Percentiles rank a stretch among this genome's conserved stretches.
Conservation (phyloP, 768 basidiomycete genomes). For the Mycena alexandri region DNA sequence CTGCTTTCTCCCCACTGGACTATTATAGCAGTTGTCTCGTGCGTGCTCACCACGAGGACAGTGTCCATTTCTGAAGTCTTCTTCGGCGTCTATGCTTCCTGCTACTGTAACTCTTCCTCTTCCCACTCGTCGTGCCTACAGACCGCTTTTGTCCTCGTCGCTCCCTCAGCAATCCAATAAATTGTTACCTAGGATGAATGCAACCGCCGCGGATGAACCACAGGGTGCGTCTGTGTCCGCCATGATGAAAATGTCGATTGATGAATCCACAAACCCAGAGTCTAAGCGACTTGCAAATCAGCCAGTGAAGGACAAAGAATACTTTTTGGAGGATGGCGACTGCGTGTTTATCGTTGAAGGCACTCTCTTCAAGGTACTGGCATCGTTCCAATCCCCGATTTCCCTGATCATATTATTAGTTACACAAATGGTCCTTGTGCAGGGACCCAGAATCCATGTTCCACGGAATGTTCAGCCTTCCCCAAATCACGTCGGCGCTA, state of each 20-base stretch:
- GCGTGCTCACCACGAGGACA: too few species aligned
- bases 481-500: neutral
- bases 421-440: slow-evolving; percentile 19
- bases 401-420: neutral
- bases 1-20: too few species aligned
- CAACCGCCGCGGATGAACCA: neutral
- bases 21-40: too few species aligned
- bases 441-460: slow-evolving; percentile 19
- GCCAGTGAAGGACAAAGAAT: slow-evolving; percentile 6
- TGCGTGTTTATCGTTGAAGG: slow-evolving; percentile 17
- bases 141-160: too few species aligned
- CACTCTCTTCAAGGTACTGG: slow-evolving; percentile 22
- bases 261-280: too few species aligned
- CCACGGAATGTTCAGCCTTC: slow-evolving; percentile 13
- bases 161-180: too few species aligned
- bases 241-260: too few species aligned
- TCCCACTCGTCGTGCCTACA: too few species aligned
- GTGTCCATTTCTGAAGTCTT: too few species aligned
- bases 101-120: too few species aligned
- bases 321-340: slow-evolving; percentile 28
- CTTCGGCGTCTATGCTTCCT: too few species aligned
- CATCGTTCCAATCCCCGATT: neutral
- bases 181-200: neutral
- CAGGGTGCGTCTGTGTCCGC: too few species aligned
- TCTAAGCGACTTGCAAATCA: neutral